These are phyloP conservation scores for Uronychia binucleata DNA, from an alignment of 73 alveolate genomes.

Conservation along the genomic window DNA sequence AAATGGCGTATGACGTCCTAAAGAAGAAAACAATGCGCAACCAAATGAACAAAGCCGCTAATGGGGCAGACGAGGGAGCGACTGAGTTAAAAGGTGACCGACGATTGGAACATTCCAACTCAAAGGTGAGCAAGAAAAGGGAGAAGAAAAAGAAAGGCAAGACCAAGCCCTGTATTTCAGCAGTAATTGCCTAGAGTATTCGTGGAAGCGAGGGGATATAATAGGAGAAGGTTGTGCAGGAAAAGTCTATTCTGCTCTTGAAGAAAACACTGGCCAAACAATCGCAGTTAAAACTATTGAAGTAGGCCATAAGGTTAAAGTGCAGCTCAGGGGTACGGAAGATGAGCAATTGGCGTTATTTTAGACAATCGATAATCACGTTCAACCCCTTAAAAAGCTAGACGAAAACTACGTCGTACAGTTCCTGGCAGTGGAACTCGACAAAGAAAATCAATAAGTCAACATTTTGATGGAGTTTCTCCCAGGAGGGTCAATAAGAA, in stretches of 20 bases:
- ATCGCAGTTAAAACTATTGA: constrained; percentile 80
- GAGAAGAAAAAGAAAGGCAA: no score
- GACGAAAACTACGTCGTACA: constrained; percentile 66
- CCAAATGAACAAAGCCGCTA: no score
- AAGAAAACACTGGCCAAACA: constrained; percentile 69
- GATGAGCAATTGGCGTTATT: constrained; percentile 22
- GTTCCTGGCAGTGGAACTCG: constrained; percentile 58
- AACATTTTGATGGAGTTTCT: constrained; percentile 74
- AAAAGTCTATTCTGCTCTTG: constrained; percentile 82
- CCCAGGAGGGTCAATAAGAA: constrained; percentile 68
- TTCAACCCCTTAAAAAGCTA: constrained; percentile 30
- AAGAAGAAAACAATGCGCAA: no score
- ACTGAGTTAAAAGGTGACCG: no score
- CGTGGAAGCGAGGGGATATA: constrained; percentile 61
- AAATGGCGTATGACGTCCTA: no score
- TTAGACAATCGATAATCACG: constrained; percentile 40
- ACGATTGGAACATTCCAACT: no score
- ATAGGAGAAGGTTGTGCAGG: constrained; percentile 95
- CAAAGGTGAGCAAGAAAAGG: no score
- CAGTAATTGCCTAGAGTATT: no score
- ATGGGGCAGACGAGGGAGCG: no score
- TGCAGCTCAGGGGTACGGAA: constrained; percentile 4
- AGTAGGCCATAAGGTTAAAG: constrained; percentile 4
- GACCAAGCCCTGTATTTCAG: no score
- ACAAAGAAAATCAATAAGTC: constrained; percentile 38